Conservation (phyloP, 345 rosid species). For the Xanthoceras sorbifolium region DNA sequence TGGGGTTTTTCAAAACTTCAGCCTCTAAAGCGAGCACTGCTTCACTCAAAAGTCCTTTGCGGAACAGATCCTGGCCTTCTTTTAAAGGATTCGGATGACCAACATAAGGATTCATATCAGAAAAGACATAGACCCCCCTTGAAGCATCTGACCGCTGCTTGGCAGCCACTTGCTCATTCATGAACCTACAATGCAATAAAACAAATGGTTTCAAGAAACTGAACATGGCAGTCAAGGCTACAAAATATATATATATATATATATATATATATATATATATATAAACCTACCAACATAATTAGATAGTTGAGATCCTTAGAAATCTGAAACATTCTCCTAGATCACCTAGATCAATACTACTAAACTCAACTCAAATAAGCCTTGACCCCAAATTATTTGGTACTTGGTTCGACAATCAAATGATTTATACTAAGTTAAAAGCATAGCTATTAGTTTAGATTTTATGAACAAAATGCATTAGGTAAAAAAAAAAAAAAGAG, state of each 20-base stretch:
- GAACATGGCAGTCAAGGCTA: neutral
- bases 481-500: neutral
- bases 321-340: neutral
- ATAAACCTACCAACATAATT: neutral
- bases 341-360: neutral
- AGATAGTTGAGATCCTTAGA: constrained; percentile 2
- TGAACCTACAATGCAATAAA: constrained; percentile 45
- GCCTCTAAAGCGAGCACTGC: constrained; percentile 99
- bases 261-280: neutral
- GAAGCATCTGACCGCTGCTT: constrained; percentile 64
- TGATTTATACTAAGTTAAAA: neutral
- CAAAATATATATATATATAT: too few species aligned
- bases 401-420: neutral
- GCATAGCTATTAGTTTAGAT: neutral
- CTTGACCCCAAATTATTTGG: neutral
- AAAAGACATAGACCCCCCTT: constrained; percentile 91
- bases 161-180: constrained; percentile 67
- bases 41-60: constrained; percentile 98
- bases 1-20: constrained; percentile 95
- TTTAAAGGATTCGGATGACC: constrained; percentile 96
- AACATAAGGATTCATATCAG: constrained; percentile 99
- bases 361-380: neutral
- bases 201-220: neutral
- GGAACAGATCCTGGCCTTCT: constrained; percentile 95
- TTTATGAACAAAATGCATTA: neutral